Evolutionary conservation across 805 yeast species (phyloP).

Genomic region (Saccharomycopsis amapae): DNA sequence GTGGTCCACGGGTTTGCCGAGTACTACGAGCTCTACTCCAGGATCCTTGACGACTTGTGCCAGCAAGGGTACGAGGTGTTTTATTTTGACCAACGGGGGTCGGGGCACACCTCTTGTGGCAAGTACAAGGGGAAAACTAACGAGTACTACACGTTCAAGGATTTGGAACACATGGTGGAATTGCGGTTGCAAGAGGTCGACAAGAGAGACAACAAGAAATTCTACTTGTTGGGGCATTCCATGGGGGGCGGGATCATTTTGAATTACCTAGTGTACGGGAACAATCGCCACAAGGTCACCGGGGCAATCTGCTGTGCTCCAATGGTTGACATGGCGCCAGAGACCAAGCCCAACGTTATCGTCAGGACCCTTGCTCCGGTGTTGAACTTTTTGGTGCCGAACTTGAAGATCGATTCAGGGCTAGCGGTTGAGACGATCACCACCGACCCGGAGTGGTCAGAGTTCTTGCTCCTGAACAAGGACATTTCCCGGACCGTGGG

Average conservation of each 20-base stretch:
- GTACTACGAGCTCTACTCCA: conserved; percentile 40
- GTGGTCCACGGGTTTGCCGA: conserved; percentile 73
- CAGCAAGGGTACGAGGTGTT: conserved; percentile 55
- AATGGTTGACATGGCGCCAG: conserved; percentile 48
- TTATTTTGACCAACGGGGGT: conserved; percentile 70
- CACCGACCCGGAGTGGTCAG: conserved; percentile 37
- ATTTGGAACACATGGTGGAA: conserved; percentile 51
- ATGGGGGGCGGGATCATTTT: conserved; percentile 76
- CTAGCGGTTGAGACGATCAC: conserved; percentile 50
- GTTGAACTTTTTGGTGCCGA: conserved; percentile 37
- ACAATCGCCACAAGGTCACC: conserved; percentile 36
- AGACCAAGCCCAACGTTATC: conserved; percentile 45
- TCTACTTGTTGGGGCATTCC: conserved; percentile 60
- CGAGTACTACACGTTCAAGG: conserved; percentile 50
- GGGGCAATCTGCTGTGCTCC: conserved; percentile 55
- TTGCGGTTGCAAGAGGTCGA: conserved; percentile 25
- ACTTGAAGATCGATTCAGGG: conserved; percentile 46
- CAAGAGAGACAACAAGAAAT: conserved; percentile 30
- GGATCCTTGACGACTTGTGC: conserved; percentile 46
- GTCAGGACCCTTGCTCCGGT: conserved; percentile 38
- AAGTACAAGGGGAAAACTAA: conserved; percentile 47
- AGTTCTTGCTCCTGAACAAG: conserved; percentile 38
- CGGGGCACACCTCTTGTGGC: conserved; percentile 57
- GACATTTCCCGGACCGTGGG: conserved; percentile 35
- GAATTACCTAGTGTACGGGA: conserved; percentile 56